A percentile compares a stretch with the other conserved stretches of the same genome.
These are phyloP conservation scores for Conoideocrella luteorostrata DNA, from an alignment of 2,329 filamentous ascomycete species.

Conservation along the genomic window DNA sequence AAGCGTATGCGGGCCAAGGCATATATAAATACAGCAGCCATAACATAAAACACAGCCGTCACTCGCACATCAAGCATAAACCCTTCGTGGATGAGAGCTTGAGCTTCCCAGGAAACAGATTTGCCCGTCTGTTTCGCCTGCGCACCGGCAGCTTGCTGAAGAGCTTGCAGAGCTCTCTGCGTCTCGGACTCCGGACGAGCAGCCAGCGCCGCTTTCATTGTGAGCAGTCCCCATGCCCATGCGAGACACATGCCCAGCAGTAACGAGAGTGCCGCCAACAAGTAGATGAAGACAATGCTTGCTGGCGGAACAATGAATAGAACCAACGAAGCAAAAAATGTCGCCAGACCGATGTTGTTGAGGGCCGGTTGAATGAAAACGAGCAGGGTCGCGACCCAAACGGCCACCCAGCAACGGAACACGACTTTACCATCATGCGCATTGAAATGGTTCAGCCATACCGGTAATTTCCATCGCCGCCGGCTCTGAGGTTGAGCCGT, in stretches of 20 bases:
- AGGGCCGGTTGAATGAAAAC: slow-evolving; percentile 40
- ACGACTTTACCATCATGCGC: slow-evolving; percentile 37
- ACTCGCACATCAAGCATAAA: slow-evolving; percentile 42
- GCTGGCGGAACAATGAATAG: slow-evolving; percentile 39
- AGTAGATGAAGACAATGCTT: slow-evolving; percentile 37
- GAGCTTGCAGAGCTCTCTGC: slow-evolving; percentile 22
- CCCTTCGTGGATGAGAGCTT: slow-evolving; percentile 34
- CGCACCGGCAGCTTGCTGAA: slow-evolving; percentile 29
- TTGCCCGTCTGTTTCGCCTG: slow-evolving; percentile 22
- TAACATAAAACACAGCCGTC: slow-evolving; percentile 27
- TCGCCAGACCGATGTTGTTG: slow-evolving; percentile 32
- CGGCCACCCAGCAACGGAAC: slow-evolving; percentile 38
- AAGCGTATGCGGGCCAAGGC: slow-evolving; percentile 34
- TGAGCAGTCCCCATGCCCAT: slow-evolving; percentile 43
- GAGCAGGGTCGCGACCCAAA: slow-evolving; percentile 38
- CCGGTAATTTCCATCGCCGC: slow-evolving; percentile 15
- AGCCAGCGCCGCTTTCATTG: slow-evolving; percentile 41
- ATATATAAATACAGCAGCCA: slow-evolving; percentile 40
- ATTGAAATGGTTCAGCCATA: slow-evolving; percentile 40
- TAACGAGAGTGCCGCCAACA: slow-evolving; percentile 35
- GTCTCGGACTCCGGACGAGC: slow-evolving; percentile 32
- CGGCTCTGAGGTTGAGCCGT: too few species aligned
- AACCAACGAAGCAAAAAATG: slow-evolving; percentile 37
- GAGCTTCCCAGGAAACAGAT: slow-evolving; percentile 19
- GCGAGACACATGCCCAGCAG: slow-evolving; percentile 39